Percentiles rank a stretch among this genome's conserved stretches.
Conservation (phyloP, 2,329 filamentous ascomycete species). For the Fusarium pseudonygamai region DNA sequence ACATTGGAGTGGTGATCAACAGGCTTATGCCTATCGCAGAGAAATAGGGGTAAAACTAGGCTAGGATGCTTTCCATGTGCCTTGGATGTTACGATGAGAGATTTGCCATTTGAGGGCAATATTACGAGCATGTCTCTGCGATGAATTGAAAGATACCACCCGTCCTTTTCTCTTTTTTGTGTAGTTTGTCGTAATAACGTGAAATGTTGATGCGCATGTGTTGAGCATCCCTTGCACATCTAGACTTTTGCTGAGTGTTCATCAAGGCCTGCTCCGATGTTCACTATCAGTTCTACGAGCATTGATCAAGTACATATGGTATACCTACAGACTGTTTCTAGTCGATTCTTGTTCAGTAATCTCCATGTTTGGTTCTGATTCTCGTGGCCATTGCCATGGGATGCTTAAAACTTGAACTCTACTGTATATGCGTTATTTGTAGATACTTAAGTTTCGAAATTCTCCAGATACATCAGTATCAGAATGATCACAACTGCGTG, state of each 20-base stretch:
- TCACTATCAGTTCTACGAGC: not conserved
- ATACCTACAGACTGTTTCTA: too few relatives aligned
- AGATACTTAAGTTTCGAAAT: not conserved
- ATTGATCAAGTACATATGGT: not conserved
- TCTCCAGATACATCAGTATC: not conserved
- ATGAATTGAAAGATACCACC: constrained; percentile 15
- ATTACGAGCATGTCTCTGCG: constrained; percentile 26
- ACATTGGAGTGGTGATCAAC: not conserved
- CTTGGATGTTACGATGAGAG: constrained; percentile 9
- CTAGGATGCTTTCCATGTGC: constrained; percentile 21
- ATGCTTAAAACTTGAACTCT: not conserved
- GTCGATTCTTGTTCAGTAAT: not conserved
- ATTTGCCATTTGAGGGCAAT: constrained; percentile 24
- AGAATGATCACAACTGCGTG: not conserved
- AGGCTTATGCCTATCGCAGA: constrained; percentile 13
- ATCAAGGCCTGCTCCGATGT: not conserved
- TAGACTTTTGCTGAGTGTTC: not conserved
- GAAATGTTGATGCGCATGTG: not conserved
- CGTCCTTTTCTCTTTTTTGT: too few relatives aligned
- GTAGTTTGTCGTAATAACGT: not conserved
- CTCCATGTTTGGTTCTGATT: not conserved
- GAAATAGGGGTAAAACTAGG: constrained; percentile 11
- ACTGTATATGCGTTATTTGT: not conserved
- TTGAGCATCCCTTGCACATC: not conserved
- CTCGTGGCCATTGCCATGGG: not conserved